Percentiles rank a stretch among this genome's conserved stretches.
These are phyloP conservation scores for Petasospora fabianii DNA, from an alignment of 1,139 yeast species.

Conservation along the genomic window DNA sequence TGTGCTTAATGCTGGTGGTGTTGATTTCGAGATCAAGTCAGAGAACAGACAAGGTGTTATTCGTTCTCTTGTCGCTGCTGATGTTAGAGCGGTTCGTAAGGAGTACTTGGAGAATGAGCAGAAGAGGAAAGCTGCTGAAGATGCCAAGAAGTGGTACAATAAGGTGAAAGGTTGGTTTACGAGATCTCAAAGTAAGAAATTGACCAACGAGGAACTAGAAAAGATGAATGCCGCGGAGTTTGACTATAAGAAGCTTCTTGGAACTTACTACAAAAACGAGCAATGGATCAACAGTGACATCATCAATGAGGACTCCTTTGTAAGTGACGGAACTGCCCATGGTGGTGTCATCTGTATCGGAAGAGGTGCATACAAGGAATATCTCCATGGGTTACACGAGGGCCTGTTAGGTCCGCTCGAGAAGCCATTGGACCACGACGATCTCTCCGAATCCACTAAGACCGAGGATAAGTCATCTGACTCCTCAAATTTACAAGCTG, in stretches of 20 bases:
- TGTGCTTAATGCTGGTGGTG: constrained; percentile 75
- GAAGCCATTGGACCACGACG: constrained; percentile 41
- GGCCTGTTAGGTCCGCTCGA: constrained; percentile 92
- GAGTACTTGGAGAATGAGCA: constrained; percentile 29
- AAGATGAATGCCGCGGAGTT: constrained; percentile 41
- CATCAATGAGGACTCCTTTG: constrained; percentile 44
- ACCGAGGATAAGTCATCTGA: too few relatives aligned
- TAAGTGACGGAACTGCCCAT: constrained; percentile 39
- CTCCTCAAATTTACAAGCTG: too few relatives aligned
- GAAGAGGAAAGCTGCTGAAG: constrained; percentile 16
- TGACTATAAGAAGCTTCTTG: constrained; percentile 53
- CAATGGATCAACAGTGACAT: constrained; percentile 33
- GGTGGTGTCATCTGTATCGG: constrained; percentile 95
- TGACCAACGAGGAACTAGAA: constrained; percentile 27
- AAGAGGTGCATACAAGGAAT: constrained; percentile 94
- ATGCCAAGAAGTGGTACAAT: constrained; percentile 23
- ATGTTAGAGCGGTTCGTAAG: constrained; percentile 66
- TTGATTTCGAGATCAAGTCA: constrained; percentile 75
- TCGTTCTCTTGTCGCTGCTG: constrained; percentile 75
- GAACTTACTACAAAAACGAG: constrained; percentile 44
- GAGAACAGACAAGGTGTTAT: constrained; percentile 85
- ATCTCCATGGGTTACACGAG: constrained; percentile 85
- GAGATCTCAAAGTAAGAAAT: constrained; percentile 4
- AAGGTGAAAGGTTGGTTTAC: constrained; percentile 18
- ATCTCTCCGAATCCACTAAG: too few relatives aligned